Evolutionary conservation across 495 filamentous ascomycete genomes (phyloP).

Genomic region (Xanthoparmelia taractica): DNA sequence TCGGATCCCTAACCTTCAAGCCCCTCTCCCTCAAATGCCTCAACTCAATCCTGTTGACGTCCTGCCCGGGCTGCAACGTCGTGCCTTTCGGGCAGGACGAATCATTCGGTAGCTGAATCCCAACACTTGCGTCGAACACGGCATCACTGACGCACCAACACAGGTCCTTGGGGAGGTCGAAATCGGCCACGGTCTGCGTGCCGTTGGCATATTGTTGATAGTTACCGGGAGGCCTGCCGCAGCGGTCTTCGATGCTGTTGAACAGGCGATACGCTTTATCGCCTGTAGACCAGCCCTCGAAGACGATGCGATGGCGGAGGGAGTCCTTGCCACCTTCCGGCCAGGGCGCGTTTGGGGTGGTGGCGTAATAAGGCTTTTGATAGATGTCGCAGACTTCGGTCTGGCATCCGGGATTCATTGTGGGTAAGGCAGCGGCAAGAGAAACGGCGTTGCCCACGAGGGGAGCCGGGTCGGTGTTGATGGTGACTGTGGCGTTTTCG

Average conservation of each 20-base stretch:
- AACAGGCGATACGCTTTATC: background rate
- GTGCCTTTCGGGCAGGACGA: background rate
- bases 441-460: background rate
- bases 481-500: slow-evolving; percentile 9
- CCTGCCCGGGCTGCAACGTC: background rate
- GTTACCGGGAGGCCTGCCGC: background rate
- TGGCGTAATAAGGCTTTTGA: slow-evolving; percentile 17
- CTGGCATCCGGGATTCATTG: slow-evolving; percentile 6
- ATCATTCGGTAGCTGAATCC: slow-evolving; percentile 9
- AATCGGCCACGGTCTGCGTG: slow-evolving; percentile 4
- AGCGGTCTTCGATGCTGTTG: slow-evolving; percentile 13
- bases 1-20: background rate
- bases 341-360: background rate
- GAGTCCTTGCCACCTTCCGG: slow-evolving; percentile 4
- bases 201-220: slow-evolving; percentile 7
- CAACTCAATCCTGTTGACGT: background rate
- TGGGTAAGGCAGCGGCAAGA: background rate
- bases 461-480: slow-evolving; percentile 16
- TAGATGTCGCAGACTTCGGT: slow-evolving; percentile 15
- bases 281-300: background rate
- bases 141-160: slow-evolving; percentile 12
- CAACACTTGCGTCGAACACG: slow-evolving; percentile 15
- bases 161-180: slow-evolving; percentile 5
- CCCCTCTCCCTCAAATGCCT: background rate
- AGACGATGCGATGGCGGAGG: slow-evolving; percentile 9